Evolutionary conservation across 2,329 filamentous ascomycete genomes (phyloP), one percentile per base, ranked within the genome.

Genomic region (Claviceps africana): DNA sequence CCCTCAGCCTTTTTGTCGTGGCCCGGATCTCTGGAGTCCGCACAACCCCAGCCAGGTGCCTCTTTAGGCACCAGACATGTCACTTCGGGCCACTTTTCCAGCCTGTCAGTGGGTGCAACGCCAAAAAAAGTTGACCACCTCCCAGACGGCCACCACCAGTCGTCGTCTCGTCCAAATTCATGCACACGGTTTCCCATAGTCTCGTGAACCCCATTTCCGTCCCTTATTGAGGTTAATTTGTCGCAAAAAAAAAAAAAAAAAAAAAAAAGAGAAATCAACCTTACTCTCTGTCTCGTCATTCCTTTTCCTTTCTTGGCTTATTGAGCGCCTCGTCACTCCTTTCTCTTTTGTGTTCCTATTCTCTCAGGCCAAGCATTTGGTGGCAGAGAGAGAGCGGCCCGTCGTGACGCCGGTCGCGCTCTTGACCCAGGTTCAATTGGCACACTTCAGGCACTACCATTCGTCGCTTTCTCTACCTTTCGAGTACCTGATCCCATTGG

Each of bases 271-370:
- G 13, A 19, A 5, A 25, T 11, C 39, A 15, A 11, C 39, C 13
- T 17, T 30, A 31, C 44, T 39, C n/a, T n/a, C 30, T 15, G 44
- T 30, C 52, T 31, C 31, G 44, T 35, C 35, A 44, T 48, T 44
- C 15, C 42, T 22, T 19, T 9, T 44, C 25, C 21, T 44, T 19
- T n/a, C 25, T 47, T 39, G 17, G n/a, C 17, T 30, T 35, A 13
- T 39, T 51, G 52, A 15, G 44, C 47, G 35, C 30, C 48, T 47
- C 35, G 44, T 35, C 52, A 39, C 45, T 51, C 52, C 52, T 50
- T 53, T 44, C 25, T 13, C 9, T 44, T 22, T 42, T 17, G 21
- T 44, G 11, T 21, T 13, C 13, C 15, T 22, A 9, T 10, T 30
- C 48, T 13, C 10, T 17, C 42, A 21, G 19, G 21, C 43, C 19